Evolutionary conservation across 1,139 yeast species (phyloP).

Genomic region (Geotrichum citri-aurantii): DNA sequence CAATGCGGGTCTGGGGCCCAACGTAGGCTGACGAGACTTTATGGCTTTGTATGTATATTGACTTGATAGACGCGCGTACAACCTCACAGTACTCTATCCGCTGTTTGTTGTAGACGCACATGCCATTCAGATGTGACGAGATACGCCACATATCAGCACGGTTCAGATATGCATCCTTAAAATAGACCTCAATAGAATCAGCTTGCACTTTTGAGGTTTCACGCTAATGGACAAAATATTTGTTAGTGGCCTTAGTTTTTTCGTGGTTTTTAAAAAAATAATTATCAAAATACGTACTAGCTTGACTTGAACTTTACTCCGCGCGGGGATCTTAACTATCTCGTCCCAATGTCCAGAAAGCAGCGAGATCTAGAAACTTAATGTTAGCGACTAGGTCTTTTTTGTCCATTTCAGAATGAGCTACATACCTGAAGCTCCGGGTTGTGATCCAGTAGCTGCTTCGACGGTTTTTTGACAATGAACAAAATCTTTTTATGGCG

Average conservation of each 20-base stretch:
- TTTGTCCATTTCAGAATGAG: background rate
- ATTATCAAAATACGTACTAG: slow-evolving; percentile 34
- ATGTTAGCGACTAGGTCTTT: background rate
- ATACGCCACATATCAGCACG: slow-evolving; percentile 92
- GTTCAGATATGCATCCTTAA: slow-evolving; percentile 74
- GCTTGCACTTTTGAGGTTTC: slow-evolving; percentile 52
- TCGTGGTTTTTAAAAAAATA: background rate
- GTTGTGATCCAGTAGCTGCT: slow-evolving; percentile 32
- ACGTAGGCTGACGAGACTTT: slow-evolving; percentile 50
- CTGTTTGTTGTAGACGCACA: slow-evolving; percentile 65
- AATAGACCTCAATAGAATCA: slow-evolving; percentile 73
- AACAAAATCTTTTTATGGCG: slow-evolving; percentile 36
- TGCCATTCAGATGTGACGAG: slow-evolving; percentile 53
- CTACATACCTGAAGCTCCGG: slow-evolving; percentile 29
- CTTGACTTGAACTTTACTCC: slow-evolving; percentile 56
- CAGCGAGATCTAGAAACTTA: slow-evolving; percentile 46
- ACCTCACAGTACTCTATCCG: slow-evolving; percentile 56
- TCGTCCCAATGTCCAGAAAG: slow-evolving; percentile 57
- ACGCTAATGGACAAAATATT: background rate
- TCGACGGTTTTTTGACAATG: slow-evolving; percentile 42
- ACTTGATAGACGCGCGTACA: slow-evolving; percentile 58
- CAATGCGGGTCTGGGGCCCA: slow-evolving; percentile 68
- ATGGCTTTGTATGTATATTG: slow-evolving; percentile 68
- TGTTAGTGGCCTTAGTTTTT: background rate
- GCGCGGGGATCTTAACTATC: slow-evolving; percentile 57